These are phyloP conservation scores for Allium sativum DNA, from an alignment of 106 monocot species.

Conservation along the genomic window DNA sequence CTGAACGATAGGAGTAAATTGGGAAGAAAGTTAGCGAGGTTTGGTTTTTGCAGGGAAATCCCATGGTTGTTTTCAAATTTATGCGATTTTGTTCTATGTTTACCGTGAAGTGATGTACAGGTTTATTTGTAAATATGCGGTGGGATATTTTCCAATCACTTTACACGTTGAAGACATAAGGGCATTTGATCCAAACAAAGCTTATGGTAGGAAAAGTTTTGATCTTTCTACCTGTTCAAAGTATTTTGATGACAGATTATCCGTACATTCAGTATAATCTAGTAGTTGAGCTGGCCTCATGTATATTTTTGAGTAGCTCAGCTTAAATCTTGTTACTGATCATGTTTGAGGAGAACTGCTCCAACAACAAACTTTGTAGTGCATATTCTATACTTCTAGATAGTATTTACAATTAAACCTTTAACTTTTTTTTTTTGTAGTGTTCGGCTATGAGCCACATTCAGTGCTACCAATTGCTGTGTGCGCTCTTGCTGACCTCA, in stretches of 20 bases:
- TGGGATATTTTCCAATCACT: constrained; percentile 67
- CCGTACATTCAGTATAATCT: too few species aligned
- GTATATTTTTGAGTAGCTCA: too few species aligned
- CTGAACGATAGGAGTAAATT: constrained; percentile 15
- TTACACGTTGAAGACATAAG: constrained; percentile 57
- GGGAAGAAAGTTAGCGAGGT: constrained; percentile 31
- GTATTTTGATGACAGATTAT: not conserved
- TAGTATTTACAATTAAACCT: too few species aligned
- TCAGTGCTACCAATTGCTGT: constrained; percentile 80
- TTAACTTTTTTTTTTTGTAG: constrained; percentile 13
- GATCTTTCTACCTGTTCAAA: not conserved
- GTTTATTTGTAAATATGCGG: constrained; percentile 55
- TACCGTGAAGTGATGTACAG: constrained; percentile 9
- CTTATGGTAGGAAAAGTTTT: constrained; percentile 32
- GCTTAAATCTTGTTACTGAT: too few species aligned
- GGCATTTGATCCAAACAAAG: constrained; percentile 62
- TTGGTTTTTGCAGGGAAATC: not conserved
- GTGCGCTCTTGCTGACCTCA: constrained; percentile 33
- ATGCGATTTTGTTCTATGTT: not conserved
- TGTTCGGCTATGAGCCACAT: constrained; percentile 95
- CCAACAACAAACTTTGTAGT: too few species aligned
- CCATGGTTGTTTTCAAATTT: too few species aligned
- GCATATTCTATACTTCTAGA: too few species aligned
- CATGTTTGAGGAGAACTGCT: too few species aligned
- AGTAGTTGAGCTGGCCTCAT: too few species aligned